These are phyloP conservation scores for Begonia masoniana DNA, from an alignment of 306 rosid species.

Conservation along the genomic window DNA sequence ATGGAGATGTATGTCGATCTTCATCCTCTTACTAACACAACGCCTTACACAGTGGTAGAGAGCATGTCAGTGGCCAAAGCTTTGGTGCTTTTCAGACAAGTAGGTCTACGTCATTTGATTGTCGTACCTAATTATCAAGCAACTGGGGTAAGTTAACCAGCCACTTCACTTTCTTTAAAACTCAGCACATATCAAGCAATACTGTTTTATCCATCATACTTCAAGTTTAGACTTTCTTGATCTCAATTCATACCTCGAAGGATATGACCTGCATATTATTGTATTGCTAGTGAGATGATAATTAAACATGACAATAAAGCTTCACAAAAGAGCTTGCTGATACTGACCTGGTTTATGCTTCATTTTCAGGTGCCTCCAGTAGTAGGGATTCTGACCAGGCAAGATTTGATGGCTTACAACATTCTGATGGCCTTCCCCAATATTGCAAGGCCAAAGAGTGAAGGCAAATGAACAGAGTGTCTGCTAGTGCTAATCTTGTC, in stretches of 20 bases:
- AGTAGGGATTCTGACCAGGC: conserved; percentile 78
- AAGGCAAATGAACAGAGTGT: conserved; percentile 31
- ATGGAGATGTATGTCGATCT: conserved; percentile 83
- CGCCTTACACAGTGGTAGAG: conserved; percentile 67
- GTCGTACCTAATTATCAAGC: conserved; percentile 66
- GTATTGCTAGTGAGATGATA: too few species aligned
- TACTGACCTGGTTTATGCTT: conserved; percentile 3
- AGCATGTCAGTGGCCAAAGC: conserved; percentile 79
- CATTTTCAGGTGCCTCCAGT: conserved; percentile 52
- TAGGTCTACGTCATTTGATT: conserved; percentile 83
- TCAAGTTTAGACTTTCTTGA: neutral
- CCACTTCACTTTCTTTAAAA: conserved; percentile 1
- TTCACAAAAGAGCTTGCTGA: neutral
- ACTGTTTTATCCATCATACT: neutral
- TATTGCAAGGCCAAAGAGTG: conserved; percentile 31
- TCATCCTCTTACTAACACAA: conserved; percentile 80
- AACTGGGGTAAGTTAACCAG: conserved; percentile 49
- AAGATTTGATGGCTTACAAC: conserved; percentile 63
- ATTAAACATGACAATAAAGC: neutral
- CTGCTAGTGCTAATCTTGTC: conserved; percentile 9
- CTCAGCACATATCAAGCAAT: too few species aligned
- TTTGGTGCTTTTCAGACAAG: conserved; percentile 72
- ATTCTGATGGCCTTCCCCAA: conserved; percentile 66
- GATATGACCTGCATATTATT: too few species aligned
- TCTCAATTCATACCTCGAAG: too few species aligned